Evolutionary conservation across 164 flowering plant species (phyloP).

Genomic region (Malania oleifera): DNA sequence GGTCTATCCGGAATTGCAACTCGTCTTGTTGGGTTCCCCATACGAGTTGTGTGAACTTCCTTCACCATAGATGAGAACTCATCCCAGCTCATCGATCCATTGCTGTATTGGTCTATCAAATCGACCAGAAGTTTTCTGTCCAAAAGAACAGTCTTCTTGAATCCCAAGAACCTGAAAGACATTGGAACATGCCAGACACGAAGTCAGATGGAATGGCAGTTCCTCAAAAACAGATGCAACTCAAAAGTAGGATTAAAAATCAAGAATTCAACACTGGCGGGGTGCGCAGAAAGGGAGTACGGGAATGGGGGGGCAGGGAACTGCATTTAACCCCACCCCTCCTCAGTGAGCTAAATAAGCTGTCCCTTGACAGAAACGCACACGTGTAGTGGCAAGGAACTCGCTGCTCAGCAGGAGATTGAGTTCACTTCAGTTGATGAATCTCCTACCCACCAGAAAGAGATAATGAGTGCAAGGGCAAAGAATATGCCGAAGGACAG

Average conservation of each 20-base stretch:
- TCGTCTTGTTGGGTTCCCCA: constrained; percentile 46
- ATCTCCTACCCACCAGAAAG: too few species aligned
- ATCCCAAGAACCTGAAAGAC: constrained; percentile 46
- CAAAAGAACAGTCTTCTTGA: constrained; percentile 49
- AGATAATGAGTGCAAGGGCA: too few species aligned
- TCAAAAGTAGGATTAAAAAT: not conserved
- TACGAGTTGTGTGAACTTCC: constrained; percentile 42
- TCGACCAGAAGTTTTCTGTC: constrained; percentile 47
- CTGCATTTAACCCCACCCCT: too few species aligned
- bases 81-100: constrained; percentile 52
- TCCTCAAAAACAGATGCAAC: not conserved
- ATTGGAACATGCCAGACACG: not conserved
- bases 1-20: constrained; percentile 43
- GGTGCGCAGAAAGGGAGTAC: too few species aligned
- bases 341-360: too few species aligned
- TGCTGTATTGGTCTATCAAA: constrained; percentile 36
- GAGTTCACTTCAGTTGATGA: too few species aligned
- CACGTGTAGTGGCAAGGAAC: too few species aligned
- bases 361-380: too few species aligned
- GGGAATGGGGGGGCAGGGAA: too few species aligned
- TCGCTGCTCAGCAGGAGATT: too few species aligned
- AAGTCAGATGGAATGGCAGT: not conserved
- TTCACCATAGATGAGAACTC: constrained; percentile 46
- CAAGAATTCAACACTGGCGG: too few species aligned
- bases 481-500: too few species aligned